These are phyloP conservation scores for Aspergillus cavernicola DNA, from an alignment of 495 filamentous ascomycete genomes.

Conservation along the genomic window DNA sequence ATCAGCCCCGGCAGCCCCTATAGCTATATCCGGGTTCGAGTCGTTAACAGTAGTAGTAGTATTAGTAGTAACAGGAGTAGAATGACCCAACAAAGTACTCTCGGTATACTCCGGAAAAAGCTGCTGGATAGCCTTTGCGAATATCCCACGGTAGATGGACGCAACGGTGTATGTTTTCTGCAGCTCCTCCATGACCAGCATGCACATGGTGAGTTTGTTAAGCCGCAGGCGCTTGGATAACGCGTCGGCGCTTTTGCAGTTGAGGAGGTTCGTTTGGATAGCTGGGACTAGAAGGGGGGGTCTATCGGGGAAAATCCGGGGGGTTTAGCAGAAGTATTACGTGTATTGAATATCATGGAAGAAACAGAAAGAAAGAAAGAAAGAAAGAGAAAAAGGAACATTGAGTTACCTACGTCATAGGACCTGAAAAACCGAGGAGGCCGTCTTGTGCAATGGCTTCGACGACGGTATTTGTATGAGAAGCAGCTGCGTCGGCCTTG, in stretches of 20 bases:
- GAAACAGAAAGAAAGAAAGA: too few relatives aligned
- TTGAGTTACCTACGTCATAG: constrained; percentile 31
- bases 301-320: constrained; percentile 15
- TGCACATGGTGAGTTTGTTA: constrained; percentile 39
- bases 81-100: background rate
- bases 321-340: background rate
- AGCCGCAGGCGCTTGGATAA: constrained; percentile 32
- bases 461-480: constrained; percentile 30
- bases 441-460: constrained; percentile 30
- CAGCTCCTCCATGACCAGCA: constrained; percentile 40
- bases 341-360: background rate
- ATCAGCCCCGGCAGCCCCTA: background rate
- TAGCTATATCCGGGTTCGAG: background rate
- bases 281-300: constrained; percentile 37
- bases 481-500: constrained; percentile 28
- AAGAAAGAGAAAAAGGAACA: background rate
- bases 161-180: constrained; percentile 33
- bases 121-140: constrained; percentile 28
- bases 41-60: background rate
- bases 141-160: constrained; percentile 33
- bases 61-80: background rate
- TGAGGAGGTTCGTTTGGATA: constrained; percentile 39
- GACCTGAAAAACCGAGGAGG: constrained; percentile 24
- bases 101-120: constrained; percentile 22
- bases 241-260: constrained; percentile 28